A percentile compares a stretch with the other conserved stretches of the same genome.
Evolutionary conservation across 139 green algal species (phyloP).

Genomic region (Closterium sp.): DNA sequence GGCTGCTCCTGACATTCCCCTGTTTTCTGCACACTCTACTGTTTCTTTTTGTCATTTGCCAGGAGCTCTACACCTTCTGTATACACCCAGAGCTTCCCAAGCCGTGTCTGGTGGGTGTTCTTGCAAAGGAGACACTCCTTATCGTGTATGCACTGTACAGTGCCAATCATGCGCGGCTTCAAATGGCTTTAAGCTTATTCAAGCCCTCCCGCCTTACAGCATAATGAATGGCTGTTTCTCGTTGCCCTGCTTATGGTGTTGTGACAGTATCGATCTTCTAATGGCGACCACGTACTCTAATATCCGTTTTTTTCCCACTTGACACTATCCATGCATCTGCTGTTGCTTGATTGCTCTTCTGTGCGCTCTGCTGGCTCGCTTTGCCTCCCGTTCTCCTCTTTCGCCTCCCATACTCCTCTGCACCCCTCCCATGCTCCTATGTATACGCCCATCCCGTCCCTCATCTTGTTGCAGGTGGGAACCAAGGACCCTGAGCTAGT

Average conservation of each 20-base stretch:
- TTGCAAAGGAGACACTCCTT: not conserved
- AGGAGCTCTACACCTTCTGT: constrained; percentile 9
- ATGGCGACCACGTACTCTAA: not conserved
- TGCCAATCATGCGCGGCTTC: not conserved
- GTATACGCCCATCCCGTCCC: too few relatives aligned
- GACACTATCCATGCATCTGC: too few relatives aligned
- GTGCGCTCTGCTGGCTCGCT: too few relatives aligned
- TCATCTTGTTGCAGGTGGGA: not conserved
- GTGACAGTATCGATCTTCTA: too few relatives aligned
- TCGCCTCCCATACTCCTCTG: not conserved
- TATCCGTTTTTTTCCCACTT: too few relatives aligned
- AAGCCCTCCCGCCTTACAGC: not conserved
- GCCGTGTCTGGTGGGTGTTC: not conserved
- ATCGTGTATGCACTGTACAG: not conserved
- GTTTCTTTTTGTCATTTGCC: not conserved
- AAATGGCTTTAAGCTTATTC: not conserved
- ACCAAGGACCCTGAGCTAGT: constrained; percentile 1
- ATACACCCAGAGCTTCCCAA: not conserved
- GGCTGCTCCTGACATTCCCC: not conserved
- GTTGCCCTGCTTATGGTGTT: too few relatives aligned
- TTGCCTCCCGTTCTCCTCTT: too few relatives aligned
- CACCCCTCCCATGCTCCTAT: not conserved
- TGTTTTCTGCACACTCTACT: not conserved
- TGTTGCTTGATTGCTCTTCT: too few relatives aligned
- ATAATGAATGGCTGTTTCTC: too few relatives aligned